Conservation (phyloP, 2,329 filamentous ascomycete species). For the Raffaelea albimanens region DNA sequence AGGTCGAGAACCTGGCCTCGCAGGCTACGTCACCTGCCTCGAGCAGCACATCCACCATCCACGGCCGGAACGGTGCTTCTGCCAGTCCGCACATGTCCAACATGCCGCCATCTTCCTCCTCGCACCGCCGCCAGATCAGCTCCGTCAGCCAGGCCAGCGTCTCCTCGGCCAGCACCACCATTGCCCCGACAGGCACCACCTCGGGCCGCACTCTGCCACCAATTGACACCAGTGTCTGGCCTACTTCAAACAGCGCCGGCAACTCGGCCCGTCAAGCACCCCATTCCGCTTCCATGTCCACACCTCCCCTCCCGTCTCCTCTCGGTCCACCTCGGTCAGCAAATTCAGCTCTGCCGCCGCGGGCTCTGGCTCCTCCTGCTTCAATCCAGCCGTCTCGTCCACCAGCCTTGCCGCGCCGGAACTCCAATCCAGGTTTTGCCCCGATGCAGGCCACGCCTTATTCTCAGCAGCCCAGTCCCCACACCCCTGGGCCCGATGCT, state of each 20-base stretch:
- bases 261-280: neutral
- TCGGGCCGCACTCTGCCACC: neutral
- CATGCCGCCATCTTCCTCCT: slow-evolving; percentile 16
- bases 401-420: slow-evolving; percentile 31
- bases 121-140: slow-evolving; percentile 21
- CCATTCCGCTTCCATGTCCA: neutral
- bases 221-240: slow-evolving; percentile 6
- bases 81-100: slow-evolving; percentile 42
- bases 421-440: slow-evolving; percentile 36
- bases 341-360: slow-evolving; percentile 25
- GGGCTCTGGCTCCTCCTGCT: slow-evolving; percentile 42
- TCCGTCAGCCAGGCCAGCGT: slow-evolving; percentile 8
- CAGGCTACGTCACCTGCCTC: slow-evolving; percentile 56
- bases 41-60: slow-evolving; percentile 45
- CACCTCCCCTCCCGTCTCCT: slow-evolving; percentile 8
- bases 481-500: slow-evolving; percentile 34
- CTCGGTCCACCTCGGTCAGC: slow-evolving; percentile 7
- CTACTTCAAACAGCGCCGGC: slow-evolving; percentile 1
- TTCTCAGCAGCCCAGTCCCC: slow-evolving; percentile 25
- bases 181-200: neutral
- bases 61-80: slow-evolving; percentile 40
- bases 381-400: slow-evolving; percentile 40
- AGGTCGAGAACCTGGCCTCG: slow-evolving; percentile 67
- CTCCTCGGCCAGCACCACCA: slow-evolving; percentile 4
- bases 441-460: slow-evolving; percentile 27